phyloP scores from a whole-genome alignment of 2,329 filamentous ascomycete species.

The Exserohilum rostratum region DNA sequence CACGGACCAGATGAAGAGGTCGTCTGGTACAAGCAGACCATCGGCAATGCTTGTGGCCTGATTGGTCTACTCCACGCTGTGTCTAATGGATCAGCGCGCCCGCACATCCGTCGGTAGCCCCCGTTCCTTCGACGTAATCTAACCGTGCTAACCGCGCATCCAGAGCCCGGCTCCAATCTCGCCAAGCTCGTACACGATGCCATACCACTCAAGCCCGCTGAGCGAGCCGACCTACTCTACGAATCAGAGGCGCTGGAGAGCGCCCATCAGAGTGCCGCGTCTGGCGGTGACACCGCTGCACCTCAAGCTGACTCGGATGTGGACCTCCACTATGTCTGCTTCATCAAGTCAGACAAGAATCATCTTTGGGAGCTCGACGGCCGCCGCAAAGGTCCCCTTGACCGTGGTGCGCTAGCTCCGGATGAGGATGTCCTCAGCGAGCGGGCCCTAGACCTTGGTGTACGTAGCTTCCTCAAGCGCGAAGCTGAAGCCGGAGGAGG shows the following conservation, averaged over 20 bases:
- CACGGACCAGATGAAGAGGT: constrained; percentile 75
- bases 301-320: constrained; percentile 79
- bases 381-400: constrained; percentile 71
- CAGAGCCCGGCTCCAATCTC: constrained; percentile 62
- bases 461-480: constrained; percentile 64
- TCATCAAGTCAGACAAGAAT: constrained; percentile 76
- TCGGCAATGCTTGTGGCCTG: constrained; percentile 90
- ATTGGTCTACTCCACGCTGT: constrained; percentile 89
- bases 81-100: constrained; percentile 74
- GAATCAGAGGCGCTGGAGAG: constrained; percentile 74
- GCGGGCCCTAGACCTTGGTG: constrained; percentile 74
- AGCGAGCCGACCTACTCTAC: constrained; percentile 78
- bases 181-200: constrained; percentile 71
- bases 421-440: constrained; percentile 65
- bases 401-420: constrained; percentile 57
- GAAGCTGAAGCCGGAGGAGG: constrained; percentile 62
- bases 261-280: constrained; percentile 80
- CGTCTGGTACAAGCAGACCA: constrained; percentile 95
- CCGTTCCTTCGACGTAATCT: not conserved
- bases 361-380: constrained; percentile 83
- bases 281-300: constrained; percentile 76
- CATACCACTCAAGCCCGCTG: constrained; percentile 68
- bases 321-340: constrained; percentile 96
- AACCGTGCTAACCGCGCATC: constrained; percentile 18
- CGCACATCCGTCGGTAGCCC: constrained; percentile 37